Base-by-base conservation (phyloP, 225 moss, liverwort and hornwort genomes). In the Neckera pumila region DNA sequence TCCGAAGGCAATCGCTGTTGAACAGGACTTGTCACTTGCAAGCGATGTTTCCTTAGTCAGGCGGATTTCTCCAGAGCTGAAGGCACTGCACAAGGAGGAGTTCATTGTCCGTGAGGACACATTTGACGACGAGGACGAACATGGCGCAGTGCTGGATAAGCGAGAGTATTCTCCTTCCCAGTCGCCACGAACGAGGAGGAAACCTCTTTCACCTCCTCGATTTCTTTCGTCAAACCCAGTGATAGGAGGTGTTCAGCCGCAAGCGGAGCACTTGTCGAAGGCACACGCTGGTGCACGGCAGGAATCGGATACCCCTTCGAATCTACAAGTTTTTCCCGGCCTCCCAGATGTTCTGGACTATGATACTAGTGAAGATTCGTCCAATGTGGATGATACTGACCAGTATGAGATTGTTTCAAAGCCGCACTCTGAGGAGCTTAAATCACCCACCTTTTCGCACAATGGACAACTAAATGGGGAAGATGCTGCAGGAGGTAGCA, bases 311-410 rank as follows among this genome's bases (percentile, higher is more conserved):
- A 77, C 80, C 17, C 88, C 95, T 56, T 90, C 92, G 28, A 88
- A 63, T 86, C 77, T 86, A 21, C 87, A 85, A 61, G 93, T 91
- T 60, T 94, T 95, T 91, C 93, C 90, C 71, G 97, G 90, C 19
- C 90, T 71, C 8, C 87, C 89, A 27, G 92, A 89, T 86, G 84
- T 94, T 64, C 79, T 93, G 84, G 89, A 93, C 72, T 95, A 94
- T 86, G 95, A 97, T 64, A 92, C 93, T 31, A 96, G 97, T 88
- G 95, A 95, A 54, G 94, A 91, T 70, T 96, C 96, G 51, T 96
- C 96, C 54, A 95, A 94, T 80, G 69, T 92, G 91, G 97, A 96
- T 87, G 94, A 96, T 60, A 75, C 89, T 84, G 95, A 95, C n/a
- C 70, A 76, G 70, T 91, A 89, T 85, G 87, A 90, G 85, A 92